Conservation (phyloP, 805 yeast genomes). For the Yarrowia osloensis region DNA sequence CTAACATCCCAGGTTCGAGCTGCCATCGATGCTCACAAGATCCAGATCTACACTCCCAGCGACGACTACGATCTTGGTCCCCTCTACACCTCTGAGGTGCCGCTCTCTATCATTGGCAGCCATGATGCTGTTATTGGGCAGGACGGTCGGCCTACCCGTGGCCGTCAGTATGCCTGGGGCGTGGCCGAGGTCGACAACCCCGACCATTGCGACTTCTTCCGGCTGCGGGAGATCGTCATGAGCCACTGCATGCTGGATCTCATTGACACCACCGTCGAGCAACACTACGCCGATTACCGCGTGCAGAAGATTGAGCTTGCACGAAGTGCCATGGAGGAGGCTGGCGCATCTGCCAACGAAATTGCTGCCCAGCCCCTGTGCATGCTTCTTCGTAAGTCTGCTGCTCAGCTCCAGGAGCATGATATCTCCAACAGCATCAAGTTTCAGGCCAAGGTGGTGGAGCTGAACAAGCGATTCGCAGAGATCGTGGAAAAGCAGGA, state of each 20-base stretch:
- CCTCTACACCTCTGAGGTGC: constrained; percentile 73
- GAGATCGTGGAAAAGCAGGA: constrained; percentile 88
- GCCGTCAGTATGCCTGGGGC: constrained; percentile 71
- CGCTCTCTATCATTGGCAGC: constrained; percentile 56
- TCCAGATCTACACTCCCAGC: constrained; percentile 59
- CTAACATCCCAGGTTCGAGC: constrained; percentile 55
- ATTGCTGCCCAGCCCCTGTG: constrained; percentile 34
- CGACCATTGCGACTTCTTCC: constrained; percentile 40
- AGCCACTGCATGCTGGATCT: constrained; percentile 78
- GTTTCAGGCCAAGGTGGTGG: constrained; percentile 81
- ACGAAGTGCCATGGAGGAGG: constrained; percentile 76
- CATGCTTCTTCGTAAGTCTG: constrained; percentile 32
- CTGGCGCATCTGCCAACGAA: constrained; percentile 81
- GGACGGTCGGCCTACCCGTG: constrained; percentile 67
- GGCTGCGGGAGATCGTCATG: constrained; percentile 63
- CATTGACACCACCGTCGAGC: constrained; percentile 76
- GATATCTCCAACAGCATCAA: constrained; percentile 57
- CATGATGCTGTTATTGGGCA: constrained; percentile 53
- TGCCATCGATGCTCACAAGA: constrained; percentile 80
- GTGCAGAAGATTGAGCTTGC: constrained; percentile 78
- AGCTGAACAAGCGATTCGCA: constrained; percentile 79
- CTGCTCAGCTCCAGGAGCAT: constrained; percentile 42
- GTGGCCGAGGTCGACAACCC: constrained; percentile 47
- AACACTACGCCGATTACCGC: constrained; percentile 79
- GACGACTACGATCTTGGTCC: constrained; percentile 66